Conservation (phyloP, 306 rosid genomes). For the Vigna reflexopilosa region DNA sequence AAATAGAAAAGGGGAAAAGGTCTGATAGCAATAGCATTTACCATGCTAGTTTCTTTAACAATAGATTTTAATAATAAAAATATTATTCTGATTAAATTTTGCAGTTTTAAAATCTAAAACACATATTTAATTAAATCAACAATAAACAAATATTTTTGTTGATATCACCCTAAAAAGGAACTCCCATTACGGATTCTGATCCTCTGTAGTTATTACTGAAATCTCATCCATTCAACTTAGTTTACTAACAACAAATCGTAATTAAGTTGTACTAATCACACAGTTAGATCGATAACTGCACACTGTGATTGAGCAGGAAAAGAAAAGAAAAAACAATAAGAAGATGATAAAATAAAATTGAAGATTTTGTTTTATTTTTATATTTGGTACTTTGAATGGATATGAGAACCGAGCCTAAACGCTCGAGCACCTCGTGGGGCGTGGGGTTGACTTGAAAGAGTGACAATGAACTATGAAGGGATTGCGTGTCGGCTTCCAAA, state of each 20-base stretch:
- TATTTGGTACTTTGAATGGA: background rate
- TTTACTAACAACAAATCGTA: background rate
- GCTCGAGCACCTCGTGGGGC: background rate
- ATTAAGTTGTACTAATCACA: background rate
- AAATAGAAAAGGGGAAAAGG: background rate
- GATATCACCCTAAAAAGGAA: too few species aligned
- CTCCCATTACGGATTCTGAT: too few species aligned
- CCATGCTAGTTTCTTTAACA: too few species aligned
- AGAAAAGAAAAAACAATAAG: background rate
- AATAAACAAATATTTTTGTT: too few species aligned
- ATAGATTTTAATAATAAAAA: too few species aligned
- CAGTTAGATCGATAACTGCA: background rate
- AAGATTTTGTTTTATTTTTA: background rate
- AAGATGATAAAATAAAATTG: background rate
- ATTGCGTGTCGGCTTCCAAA: background rate
- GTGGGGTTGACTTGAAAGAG: background rate
- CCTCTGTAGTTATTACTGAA: background rate
- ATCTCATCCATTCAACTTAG: background rate
- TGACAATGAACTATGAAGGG: background rate
- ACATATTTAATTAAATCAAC: too few species aligned
- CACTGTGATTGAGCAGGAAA: background rate
- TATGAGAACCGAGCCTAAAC: background rate
- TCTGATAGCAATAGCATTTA: too few species aligned
- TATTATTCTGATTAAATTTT: too few species aligned
- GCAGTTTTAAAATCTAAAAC: too few species aligned